These are phyloP conservation scores for Nakazawaea molendinolei DNA, from an alignment of 805 yeast genomes.

Conservation along the genomic window DNA sequence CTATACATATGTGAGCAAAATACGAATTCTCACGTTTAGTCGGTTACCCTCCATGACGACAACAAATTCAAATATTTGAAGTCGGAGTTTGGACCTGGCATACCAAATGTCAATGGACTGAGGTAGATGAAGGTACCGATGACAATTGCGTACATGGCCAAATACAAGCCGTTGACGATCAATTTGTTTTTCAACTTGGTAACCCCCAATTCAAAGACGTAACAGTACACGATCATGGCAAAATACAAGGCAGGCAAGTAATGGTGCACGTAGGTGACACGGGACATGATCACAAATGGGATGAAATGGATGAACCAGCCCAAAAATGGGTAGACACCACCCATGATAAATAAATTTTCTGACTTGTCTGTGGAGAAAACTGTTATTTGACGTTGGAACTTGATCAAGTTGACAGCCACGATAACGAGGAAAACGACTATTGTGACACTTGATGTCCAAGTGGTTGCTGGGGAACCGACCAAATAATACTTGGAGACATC, in stretches of 20 bases:
- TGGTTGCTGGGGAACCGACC: conserved; percentile 72
- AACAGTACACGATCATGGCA: conserved; percentile 69
- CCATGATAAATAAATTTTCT: conserved; percentile 39
- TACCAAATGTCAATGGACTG: conserved; percentile 74
- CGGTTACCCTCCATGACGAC: conserved; percentile 44
- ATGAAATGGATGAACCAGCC: conserved; percentile 76
- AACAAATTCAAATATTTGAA: conserved; percentile 49
- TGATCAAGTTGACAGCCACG: conserved; percentile 41
- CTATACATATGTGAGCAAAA: too few relatives aligned
- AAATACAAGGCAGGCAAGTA: conserved; percentile 80
- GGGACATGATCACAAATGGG: conserved; percentile 76
- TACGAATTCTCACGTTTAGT: conserved; percentile 3
- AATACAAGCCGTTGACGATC: conserved; percentile 31
- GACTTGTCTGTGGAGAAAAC: conserved; percentile 41
- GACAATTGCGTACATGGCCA: conserved; percentile 40
- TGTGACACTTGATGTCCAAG: conserved; percentile 65
- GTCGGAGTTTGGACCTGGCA: conserved; percentile 49
- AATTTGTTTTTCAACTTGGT: conserved; percentile 14
- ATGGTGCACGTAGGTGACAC: conserved; percentile 84
- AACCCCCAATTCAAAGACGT: conserved; percentile 40
- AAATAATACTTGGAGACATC: conserved; percentile 55
- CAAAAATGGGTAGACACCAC: conserved; percentile 71
- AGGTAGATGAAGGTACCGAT: conserved; percentile 53
- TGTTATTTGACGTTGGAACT: conserved; percentile 78
- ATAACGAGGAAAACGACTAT: conserved; percentile 45